Evolutionary conservation across 1,284 basidiomycete species (phyloP), one percentile per base, ranked within the genome.

Genomic region (Papiliotrema flavescens): DNA sequence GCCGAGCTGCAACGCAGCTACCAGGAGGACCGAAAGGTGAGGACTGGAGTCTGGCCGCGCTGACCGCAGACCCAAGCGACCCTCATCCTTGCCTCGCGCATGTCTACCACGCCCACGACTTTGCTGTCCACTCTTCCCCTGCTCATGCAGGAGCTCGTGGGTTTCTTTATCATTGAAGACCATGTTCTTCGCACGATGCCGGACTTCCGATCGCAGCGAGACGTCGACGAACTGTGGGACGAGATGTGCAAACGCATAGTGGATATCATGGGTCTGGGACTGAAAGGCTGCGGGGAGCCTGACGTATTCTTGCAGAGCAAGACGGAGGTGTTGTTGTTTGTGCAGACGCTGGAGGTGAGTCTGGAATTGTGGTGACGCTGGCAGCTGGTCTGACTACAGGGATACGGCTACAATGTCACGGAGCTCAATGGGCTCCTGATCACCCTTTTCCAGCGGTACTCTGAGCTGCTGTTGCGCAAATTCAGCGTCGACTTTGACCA

Each of bases 171-270:
- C 56, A 88, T 98, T 60, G 96, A 99, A 75, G 86, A 85, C 5
- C 88, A 97, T 69, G 94, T 99, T 0, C 82, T 98, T 5, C 84
- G 87, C 62, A 92, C 91, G 0, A 91, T 92, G 6, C 76, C 77
- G 3, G 72, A 76, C 20, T 98, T 98, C 78, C 84, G 96, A 14
- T 89, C 89, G 15, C 85, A 89, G 65, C 81, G 85, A 35, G 93
- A 98, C 62, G 88, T 98, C 0, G 94, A 98, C 63, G 92, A 96
- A 62, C 82, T 99, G 6, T 99, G 96, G 95, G 90, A 97, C 60
- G 86, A 85, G 23, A 84, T 98, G 64, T 85, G 94, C 56, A 78
- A 81, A 19, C 83, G 89, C 15, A 81, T 98, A 11, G 85, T 88
- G 3, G 82, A 83, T 34, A 85, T 87, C 2, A 86, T 98, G 36